phyloP scores from a whole-genome alignment of 179 eudicot species.

The Actinidia arguta region DNA sequence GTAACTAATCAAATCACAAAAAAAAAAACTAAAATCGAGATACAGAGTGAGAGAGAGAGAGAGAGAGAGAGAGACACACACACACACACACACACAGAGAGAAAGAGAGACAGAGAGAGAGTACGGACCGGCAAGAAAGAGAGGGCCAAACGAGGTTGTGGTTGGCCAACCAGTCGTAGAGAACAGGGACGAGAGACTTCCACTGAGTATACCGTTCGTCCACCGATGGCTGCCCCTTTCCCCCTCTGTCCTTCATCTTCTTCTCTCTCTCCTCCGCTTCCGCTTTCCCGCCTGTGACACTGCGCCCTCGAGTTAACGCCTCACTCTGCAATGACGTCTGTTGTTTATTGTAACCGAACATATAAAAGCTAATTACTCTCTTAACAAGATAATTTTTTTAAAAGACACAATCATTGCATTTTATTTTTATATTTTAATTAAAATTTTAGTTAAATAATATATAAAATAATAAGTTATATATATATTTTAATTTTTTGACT shows the following conservation, averaged over 20 bases:
- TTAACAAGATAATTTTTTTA: no score
- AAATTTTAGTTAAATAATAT: no score
- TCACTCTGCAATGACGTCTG: no score
- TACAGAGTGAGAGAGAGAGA: no score
- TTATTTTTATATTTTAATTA: no score
- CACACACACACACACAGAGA: neutral
- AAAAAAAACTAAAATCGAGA: neutral
- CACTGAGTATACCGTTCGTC: constrained; percentile 84
- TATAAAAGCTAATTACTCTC: no score
- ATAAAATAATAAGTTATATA: no score
- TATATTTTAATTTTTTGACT: no score
- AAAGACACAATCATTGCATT: no score
- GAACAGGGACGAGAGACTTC: constrained; percentile 88
- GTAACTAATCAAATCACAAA: neutral
- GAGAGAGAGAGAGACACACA: neutral
- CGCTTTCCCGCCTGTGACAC: constrained; percentile 16
- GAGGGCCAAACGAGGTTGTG: constrained; percentile 98
- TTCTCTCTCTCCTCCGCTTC: neutral
- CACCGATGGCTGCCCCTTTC: constrained; percentile 37
- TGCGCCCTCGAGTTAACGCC: no score
- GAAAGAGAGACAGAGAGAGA: neutral
- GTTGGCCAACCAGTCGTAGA: constrained; percentile 93
- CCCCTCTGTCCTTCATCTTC: constrained; percentile 32
- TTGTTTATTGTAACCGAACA: no score
- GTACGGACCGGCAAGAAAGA: constrained; percentile 82